A percentile compares a stretch with the other conserved stretches of the same genome.
Evolutionary conservation across 345 rosid genomes (phyloP).

Genomic region (Arabidopsis thaliana): TAIR10.1 NC_003070.9:21782001-21782500

Average conservation of each 20-base stretch:
- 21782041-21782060: constrained; percentile 39
- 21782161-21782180: constrained; percentile 37
- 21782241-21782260: constrained; percentile 35
- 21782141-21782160: constrained; percentile 36
- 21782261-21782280: constrained; percentile 30
- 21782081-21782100: constrained; percentile 54
- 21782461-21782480: too few species aligned
- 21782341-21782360: constrained; percentile 39
- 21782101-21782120: neutral
- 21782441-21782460: neutral
- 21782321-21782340: neutral
- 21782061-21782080: constrained; percentile 23
- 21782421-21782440: neutral
- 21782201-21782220: neutral
- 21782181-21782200: constrained; percentile 41
- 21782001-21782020: constrained; percentile 10
- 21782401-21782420: neutral
- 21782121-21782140: constrained; percentile 31
- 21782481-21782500: too few species aligned
- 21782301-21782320: neutral
- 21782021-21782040: constrained; percentile 27
- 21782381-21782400: neutral
- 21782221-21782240: constrained; percentile 22
- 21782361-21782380: neutral
- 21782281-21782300: neutral